Percentiles rank a stretch among this genome's conserved stretches.
These are phyloP conservation scores for Saturnispora saitoi DNA, from an alignment of 805 yeast species.

Conservation along the genomic window DNA sequence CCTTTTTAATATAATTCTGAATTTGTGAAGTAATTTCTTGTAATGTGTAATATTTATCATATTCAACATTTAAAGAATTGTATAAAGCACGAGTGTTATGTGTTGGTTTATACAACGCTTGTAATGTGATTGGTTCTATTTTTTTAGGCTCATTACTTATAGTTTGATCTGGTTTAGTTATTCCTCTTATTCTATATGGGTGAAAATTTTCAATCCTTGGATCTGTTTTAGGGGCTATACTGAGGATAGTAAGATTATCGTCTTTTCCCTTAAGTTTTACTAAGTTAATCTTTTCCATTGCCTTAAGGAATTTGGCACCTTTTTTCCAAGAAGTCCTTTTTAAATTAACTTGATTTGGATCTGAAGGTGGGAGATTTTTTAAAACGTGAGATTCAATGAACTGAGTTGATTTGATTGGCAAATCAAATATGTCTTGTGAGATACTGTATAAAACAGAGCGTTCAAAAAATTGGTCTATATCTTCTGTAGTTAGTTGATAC, in stretches of 20 bases:
- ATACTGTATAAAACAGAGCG: constrained; percentile 66
- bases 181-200: constrained; percentile 43
- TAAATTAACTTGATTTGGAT: constrained; percentile 43
- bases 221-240: constrained; percentile 39
- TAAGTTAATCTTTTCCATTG: constrained; percentile 71
- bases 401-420: constrained; percentile 66
- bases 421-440: constrained; percentile 42
- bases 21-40: constrained; percentile 47
- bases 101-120: constrained; percentile 51
- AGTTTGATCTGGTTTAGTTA: not conserved
- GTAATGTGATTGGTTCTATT: constrained; percentile 18
- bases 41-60: constrained; percentile 38
- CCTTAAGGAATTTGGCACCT: constrained; percentile 73
- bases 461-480: constrained; percentile 66
- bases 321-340: constrained; percentile 88
- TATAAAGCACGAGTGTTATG: constrained; percentile 39
- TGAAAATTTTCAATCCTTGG: constrained; percentile 49
- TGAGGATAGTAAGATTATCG: constrained; percentile 60
- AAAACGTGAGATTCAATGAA: constrained; percentile 66
- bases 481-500: constrained; percentile 43
- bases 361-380: constrained; percentile 66
- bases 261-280: constrained; percentile 74
- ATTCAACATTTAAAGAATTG: constrained; percentile 32
- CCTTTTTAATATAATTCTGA: constrained; percentile 47
- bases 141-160: constrained; percentile 8